phyloP scores from a whole-genome alignment of 192 early-diverging fungal genomes.

The Backusella australiensis region DNA sequence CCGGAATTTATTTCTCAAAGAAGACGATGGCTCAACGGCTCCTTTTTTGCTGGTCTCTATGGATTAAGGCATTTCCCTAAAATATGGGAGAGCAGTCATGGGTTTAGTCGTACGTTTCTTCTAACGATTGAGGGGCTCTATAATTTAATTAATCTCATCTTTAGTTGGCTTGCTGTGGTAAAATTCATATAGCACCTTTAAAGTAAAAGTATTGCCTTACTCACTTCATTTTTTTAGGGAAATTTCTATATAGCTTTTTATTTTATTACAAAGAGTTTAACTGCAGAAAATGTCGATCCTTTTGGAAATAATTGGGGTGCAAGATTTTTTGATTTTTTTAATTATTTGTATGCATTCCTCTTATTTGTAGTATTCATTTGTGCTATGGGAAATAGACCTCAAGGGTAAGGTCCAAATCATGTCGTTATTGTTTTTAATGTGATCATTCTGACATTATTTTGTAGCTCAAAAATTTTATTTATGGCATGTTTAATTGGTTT shows the following conservation, averaged over 20 bases:
- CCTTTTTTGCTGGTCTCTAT: slow-evolving; percentile 76
- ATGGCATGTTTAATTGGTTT: slow-evolving; percentile 45
- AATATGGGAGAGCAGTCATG: slow-evolving; percentile 54
- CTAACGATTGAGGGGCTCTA: slow-evolving; percentile 65
- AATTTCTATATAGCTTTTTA: slow-evolving; percentile 86
- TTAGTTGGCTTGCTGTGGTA: slow-evolving; percentile 76
- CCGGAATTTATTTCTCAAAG: slow-evolving; percentile 80
- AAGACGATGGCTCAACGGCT: slow-evolving; percentile 80
- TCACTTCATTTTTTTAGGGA: slow-evolving; percentile 41
- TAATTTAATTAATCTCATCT: slow-evolving; percentile 64
- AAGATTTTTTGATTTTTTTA: slow-evolving; percentile 65
- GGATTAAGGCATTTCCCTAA: slow-evolving; percentile 54
- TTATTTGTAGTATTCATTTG: slow-evolving; percentile 80
- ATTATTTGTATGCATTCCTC: slow-evolving; percentile 73
- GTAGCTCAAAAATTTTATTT: slow-evolving; percentile 35
- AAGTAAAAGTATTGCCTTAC: slow-evolving; percentile 15
- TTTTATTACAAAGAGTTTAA: slow-evolving; percentile 58
- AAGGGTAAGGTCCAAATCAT: slow-evolving; percentile 50
- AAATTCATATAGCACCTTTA: slow-evolving; percentile 36
- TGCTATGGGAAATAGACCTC: slow-evolving; percentile 89
- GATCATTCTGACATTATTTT: not conserved
- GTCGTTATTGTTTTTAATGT: not conserved
- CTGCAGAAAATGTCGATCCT: slow-evolving; percentile 45
- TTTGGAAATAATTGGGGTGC: slow-evolving; percentile 55
- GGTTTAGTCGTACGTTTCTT: slow-evolving; percentile 41